A percentile compares a stretch with the other conserved stretches of the same genome.
These are phyloP conservation scores for Kwoniella sp. DNA, from an alignment of 768 basidiomycete genomes.

Conservation along the genomic window DNA sequence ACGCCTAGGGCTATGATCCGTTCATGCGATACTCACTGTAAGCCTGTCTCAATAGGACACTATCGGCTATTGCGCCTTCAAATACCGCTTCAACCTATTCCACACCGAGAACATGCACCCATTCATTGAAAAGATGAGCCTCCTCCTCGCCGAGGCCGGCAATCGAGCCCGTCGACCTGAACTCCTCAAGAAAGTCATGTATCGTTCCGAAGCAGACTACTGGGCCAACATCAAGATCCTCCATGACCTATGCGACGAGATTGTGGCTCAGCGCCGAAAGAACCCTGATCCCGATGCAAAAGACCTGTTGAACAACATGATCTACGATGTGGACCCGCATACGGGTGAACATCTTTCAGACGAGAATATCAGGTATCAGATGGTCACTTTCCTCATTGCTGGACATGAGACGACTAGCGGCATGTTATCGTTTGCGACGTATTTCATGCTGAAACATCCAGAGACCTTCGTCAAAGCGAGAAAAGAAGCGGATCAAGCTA, in stretches of 20 bases:
- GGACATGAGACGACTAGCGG: slow-evolving; percentile 55
- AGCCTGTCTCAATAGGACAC: no score
- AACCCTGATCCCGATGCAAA: slow-evolving; percentile 57
- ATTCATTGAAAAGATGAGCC: slow-evolving; percentile 38
- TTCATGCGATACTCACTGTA: neutral
- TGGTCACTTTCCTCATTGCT: slow-evolving; percentile 62
- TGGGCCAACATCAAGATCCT: slow-evolving; percentile 59
- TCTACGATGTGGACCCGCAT: slow-evolving; percentile 59
- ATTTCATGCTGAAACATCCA: slow-evolving; percentile 60
- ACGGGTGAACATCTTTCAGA: slow-evolving; percentile 59
- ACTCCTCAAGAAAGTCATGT: slow-evolving; percentile 57
- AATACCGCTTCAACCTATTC: slow-evolving; percentile 59
- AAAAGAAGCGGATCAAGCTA: slow-evolving; percentile 59
- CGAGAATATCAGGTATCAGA: slow-evolving; percentile 59
- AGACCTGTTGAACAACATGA: slow-evolving; percentile 61
- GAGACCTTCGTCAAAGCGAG: slow-evolving; percentile 60
- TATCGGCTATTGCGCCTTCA: slow-evolving; percentile 60
- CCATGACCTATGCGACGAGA: slow-evolving; percentile 58
- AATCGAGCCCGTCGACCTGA: slow-evolving; percentile 56
- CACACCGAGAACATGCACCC: slow-evolving; percentile 28
- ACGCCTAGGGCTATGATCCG: no score
- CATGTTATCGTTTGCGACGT: slow-evolving; percentile 59
- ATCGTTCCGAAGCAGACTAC: slow-evolving; percentile 57
- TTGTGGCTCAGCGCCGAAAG: slow-evolving; percentile 57
- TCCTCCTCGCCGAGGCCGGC: slow-evolving; percentile 58